Evolutionary conservation across 768 basidiomycete species (phyloP).

Genomic region (Tulasnella sp.): DNA sequence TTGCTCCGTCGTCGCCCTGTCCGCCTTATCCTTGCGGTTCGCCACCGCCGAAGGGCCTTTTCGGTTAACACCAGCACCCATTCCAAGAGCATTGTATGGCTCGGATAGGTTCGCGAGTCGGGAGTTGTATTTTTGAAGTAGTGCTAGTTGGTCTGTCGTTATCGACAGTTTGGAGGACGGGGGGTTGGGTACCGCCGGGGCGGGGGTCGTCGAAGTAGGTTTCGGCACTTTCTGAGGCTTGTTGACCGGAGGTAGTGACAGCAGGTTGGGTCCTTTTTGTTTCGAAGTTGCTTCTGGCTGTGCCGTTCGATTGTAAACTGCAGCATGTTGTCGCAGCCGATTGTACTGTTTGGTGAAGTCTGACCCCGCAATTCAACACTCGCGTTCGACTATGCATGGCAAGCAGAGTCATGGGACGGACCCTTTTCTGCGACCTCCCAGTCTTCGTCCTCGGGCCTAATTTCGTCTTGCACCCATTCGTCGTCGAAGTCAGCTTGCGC

Average conservation of each 20-base stretch:
- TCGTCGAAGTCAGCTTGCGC: not conserved
- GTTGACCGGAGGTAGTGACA: conserved; percentile 60
- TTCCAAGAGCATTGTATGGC: conserved; percentile 45
- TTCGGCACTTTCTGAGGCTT: conserved; percentile 36
- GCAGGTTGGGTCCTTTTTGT: conserved; percentile 44
- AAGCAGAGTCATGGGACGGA: conserved; percentile 22
- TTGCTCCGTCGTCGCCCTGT: conserved; percentile 93
- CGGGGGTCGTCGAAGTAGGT: conserved; percentile 17
- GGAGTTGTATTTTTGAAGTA: conserved; percentile 65
- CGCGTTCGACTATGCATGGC: not conserved
- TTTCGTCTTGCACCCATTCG: not conserved
- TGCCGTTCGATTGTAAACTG: conserved; percentile 62
- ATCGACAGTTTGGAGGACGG: conserved; percentile 13
- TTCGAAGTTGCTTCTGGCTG: not conserved
- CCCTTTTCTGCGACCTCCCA: conserved; percentile 82
- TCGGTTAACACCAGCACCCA: conserved; percentile 54
- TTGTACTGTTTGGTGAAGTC: conserved; percentile 99
- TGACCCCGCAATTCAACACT: conserved; percentile 24
- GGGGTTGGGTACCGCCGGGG: not conserved
- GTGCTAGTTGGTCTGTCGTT: conserved; percentile 57
- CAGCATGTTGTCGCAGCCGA: conserved; percentile 82
- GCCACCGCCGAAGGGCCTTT: conserved; percentile 85
- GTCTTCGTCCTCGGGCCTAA: conserved; percentile 69
- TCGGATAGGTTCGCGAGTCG: conserved; percentile 62
- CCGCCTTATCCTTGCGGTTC: conserved; percentile 89